A percentile compares a stretch with the other conserved stretches of the same genome.
Evolutionary conservation across 2,329 filamentous ascomycete genomes (phyloP).

Genomic region (Chrysosphaeria jannelii): DNA sequence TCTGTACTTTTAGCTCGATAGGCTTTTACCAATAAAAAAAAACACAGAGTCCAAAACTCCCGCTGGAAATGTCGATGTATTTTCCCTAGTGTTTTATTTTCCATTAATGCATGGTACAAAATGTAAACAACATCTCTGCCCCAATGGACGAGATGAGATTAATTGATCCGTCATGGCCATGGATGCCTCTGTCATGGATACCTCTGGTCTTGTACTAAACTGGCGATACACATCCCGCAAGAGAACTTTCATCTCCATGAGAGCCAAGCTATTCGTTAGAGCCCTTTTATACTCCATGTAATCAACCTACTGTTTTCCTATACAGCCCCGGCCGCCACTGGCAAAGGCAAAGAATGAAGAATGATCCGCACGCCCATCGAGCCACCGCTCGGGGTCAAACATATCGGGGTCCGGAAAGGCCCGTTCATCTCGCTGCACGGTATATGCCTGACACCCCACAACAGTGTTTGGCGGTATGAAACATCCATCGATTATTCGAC

Average conservation of each 20-base stretch:
- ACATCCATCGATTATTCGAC: conserved; percentile 21
- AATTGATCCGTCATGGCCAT: conserved; percentile 39
- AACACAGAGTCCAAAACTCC: no score
- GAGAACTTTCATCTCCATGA: conserved; percentile 37
- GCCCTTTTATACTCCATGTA: neutral
- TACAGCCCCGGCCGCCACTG: conserved; percentile 31
- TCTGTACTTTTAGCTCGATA: neutral
- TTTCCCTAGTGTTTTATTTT: neutral
- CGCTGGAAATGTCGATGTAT: conserved; percentile 1
- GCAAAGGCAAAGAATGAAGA: conserved; percentile 35
- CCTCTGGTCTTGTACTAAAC: conserved; percentile 23
- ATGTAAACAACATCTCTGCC: conserved; percentile 24
- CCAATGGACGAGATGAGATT: conserved; percentile 30
- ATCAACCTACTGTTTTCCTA: conserved; percentile 30
- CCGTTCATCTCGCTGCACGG: conserved; percentile 25
- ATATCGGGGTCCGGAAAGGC: conserved; percentile 52
- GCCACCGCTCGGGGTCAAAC: conserved; percentile 64
- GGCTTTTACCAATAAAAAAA: no score
- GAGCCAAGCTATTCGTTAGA: conserved; percentile 17
- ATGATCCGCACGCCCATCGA: conserved; percentile 45
- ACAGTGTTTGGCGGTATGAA: conserved; percentile 21
- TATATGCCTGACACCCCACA: conserved; percentile 30
- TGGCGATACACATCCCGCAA: conserved; percentile 29
- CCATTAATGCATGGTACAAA: conserved; percentile 15
- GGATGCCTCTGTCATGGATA: conserved; percentile 18